Conservation (phyloP, 352 stramenopile genomes). For the Phytopythium sindhum region DNA sequence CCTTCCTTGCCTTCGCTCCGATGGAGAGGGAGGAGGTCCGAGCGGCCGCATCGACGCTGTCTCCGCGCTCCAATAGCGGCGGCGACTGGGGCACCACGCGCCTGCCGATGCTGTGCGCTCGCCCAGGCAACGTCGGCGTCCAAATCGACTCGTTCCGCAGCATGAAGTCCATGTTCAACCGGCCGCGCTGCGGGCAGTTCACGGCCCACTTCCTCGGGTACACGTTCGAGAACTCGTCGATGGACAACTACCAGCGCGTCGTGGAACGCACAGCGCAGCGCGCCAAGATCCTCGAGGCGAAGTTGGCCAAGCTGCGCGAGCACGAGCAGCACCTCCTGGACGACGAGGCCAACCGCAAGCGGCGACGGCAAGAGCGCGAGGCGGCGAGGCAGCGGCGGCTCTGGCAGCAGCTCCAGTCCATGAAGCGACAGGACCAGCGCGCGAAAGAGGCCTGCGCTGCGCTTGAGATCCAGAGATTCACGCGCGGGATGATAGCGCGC, state of each 20-base stretch:
- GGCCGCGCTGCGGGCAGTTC: conserved; percentile 58
- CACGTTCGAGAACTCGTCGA: conserved; percentile 60
- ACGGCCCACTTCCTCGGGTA: conserved; percentile 64
- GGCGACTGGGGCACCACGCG: conserved; percentile 21
- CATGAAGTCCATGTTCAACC: conserved; percentile 48
- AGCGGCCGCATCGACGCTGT: conserved; percentile 1
- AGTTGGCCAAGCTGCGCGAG: conserved; percentile 41
- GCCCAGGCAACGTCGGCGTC: conserved; percentile 69
- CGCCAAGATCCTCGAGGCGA: conserved; percentile 37
- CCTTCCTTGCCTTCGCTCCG: background rate
- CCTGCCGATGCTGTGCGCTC: conserved; percentile 49
- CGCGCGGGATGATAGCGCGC: conserved; percentile 34
- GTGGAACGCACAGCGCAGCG: conserved; percentile 50
- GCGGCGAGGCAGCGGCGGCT: conserved; percentile 33
- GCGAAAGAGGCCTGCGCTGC: conserved; percentile 36
- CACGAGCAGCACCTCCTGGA: conserved; percentile 40
- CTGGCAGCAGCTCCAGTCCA: conserved; percentile 44
- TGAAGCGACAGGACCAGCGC: conserved; percentile 43
- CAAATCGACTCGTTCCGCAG: conserved; percentile 70
- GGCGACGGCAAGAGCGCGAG: conserved; percentile 39
- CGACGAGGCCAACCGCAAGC: conserved; percentile 34
- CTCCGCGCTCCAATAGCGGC: background rate
- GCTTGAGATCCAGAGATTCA: conserved; percentile 32
- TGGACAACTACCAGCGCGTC: conserved; percentile 69
- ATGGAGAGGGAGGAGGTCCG: conserved; percentile 27